A percentile compares a stretch with the other conserved stretches of the same genome.
phyloP scores from a whole-genome alignment of 352 stramenopile genomes.

The Phytopythium mirpurense region DNA sequence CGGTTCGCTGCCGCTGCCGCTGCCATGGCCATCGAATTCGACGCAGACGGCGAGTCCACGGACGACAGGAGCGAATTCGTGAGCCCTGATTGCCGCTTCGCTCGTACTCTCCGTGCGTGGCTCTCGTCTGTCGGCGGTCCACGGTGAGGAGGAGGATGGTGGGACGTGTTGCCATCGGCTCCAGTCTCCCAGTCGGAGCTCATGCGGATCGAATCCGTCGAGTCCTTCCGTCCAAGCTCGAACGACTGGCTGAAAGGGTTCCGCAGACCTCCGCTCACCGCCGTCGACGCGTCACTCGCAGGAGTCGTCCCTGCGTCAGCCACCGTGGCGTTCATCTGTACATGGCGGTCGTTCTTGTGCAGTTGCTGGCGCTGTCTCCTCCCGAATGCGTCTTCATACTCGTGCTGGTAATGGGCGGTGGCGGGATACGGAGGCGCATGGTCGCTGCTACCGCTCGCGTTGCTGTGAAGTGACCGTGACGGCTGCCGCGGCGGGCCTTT shows the following conservation, averaged over 20 bases:
- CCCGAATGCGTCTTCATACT: background rate
- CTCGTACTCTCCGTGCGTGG: background rate
- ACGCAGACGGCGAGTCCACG: conserved; percentile 2
- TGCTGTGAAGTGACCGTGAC: conserved; percentile 6
- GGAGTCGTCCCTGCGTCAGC: background rate
- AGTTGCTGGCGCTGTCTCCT: background rate
- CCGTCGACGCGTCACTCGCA: conserved; percentile 1
- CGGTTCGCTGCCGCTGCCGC: conserved; percentile 1
- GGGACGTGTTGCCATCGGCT: background rate
- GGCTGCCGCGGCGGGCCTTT: background rate
- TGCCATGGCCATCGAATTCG: conserved; percentile 2
- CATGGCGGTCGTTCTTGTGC: background rate
- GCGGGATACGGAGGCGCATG: background rate
- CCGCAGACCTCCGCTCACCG: background rate
- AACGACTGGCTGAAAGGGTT: conserved; percentile 8
- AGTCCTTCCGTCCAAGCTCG: conserved; percentile 4
- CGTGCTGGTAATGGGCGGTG: background rate
- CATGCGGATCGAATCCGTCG: conserved; percentile 4
- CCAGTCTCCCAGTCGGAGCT: background rate
- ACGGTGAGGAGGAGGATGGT: background rate
- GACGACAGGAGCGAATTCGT: conserved; percentile 1
- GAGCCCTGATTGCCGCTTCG: background rate
- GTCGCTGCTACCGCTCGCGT: conserved; percentile 21
- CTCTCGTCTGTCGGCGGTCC: background rate
- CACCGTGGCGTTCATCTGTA: background rate